Evolutionary conservation across 1,139 yeast species (phyloP), one percentile per base, ranked within the genome.

Genomic region (Kodamaea sp.): DNA sequence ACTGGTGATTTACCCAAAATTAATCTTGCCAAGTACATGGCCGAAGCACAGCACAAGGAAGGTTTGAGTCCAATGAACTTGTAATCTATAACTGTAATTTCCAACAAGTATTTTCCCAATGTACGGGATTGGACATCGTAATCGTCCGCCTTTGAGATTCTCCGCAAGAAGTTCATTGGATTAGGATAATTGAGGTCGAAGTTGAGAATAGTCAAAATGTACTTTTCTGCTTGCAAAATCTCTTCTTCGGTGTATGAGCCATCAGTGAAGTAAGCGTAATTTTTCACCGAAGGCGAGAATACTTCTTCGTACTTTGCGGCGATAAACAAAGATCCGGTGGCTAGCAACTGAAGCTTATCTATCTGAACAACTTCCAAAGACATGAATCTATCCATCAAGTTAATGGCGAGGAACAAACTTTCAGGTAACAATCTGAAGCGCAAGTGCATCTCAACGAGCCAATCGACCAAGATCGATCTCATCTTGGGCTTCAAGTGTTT

Each of bases 291-390:
- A 11, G 97, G 97, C 7, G 92, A 79, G 55, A 86, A 86, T 30
- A 90, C 96, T 63, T 90, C 97, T 64, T 90, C 97, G 57, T 87
- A 89, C 63, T 92, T 92, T 15, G 97, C 92, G 22, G 97, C 96
- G 47, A 90, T 85, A 61, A 90, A 88, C 45, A 92, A 62, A 15
- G 95, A 80, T 1, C 96, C 89, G 1, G 96, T 85, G 9, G 97
- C 97, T 30, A 90, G 78, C 38, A 90, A 70, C 66, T 92, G 98
- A 39, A 92, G 68, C 62, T 87, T 81, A 53, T 85, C 90, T 41
- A 89, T 78, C 49, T 85, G 88, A 25, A 89, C 95, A 31, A 78
- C 73, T 51, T 85, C 94, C 42, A 76, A 70, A 13, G 92, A 81
- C 75, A 92, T 77, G 61, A 88, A 90, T 44, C 97, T 69, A 63